Percentiles rank a stretch among this genome's conserved stretches.
phyloP scores from a whole-genome alignment of 331 rosid genomes.

The Quercus tomentella region DNA sequence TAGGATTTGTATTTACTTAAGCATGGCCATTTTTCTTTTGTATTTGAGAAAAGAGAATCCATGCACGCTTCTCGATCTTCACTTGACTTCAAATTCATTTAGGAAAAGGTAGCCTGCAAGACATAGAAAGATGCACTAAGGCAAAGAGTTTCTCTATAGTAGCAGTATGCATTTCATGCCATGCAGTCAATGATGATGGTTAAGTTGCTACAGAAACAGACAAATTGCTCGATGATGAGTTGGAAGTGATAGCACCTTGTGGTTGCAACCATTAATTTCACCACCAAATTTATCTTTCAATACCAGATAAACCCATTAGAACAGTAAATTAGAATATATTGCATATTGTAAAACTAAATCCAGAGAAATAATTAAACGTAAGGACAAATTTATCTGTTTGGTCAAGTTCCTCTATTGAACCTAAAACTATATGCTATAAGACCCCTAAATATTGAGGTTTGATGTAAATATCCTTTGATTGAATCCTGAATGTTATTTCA shows the following conservation, averaged over 20 bases:
- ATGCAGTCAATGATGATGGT: not conserved
- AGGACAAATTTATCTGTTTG: not conserved
- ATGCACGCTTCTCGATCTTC: not conserved
- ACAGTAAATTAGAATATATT: too few relatives aligned
- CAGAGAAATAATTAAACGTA: not conserved
- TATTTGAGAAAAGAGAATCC: not conserved
- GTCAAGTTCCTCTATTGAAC: not conserved
- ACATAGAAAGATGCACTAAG: not conserved
- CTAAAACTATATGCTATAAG: not conserved
- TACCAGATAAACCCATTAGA: too few relatives aligned
- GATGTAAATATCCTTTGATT: not conserved
- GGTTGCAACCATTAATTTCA: not conserved
- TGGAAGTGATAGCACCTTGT: not conserved
- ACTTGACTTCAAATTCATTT: not conserved
- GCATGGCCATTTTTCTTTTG: not conserved
- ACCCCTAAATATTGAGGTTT: not conserved
- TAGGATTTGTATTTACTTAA: not conserved
- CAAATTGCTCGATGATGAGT: not conserved
- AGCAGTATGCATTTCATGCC: not conserved
- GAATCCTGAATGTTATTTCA: not conserved
- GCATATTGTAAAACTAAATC: too few relatives aligned
- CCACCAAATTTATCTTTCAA: not conserved
- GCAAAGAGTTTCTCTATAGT: not conserved
- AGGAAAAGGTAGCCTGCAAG: slow-evolving; percentile 22
- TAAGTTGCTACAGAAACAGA: not conserved